These are phyloP conservation scores for Zygosaccharomyces siamensis DNA, from an alignment of 805 yeast genomes.

Conservation along the genomic window DNA sequence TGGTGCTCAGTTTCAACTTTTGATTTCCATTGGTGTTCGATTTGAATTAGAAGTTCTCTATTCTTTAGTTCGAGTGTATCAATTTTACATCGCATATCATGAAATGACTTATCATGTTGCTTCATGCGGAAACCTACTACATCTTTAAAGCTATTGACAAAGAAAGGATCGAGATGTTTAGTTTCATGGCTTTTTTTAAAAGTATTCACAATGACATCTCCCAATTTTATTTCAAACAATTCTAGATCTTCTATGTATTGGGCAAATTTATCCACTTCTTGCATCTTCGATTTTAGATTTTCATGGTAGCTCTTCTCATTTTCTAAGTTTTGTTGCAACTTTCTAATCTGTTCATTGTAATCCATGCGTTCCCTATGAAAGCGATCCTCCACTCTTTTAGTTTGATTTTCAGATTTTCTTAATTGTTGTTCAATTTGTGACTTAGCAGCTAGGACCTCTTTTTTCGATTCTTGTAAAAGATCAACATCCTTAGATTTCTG, in stretches of 20 bases:
- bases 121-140: constrained; percentile 17
- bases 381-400: constrained; percentile 2
- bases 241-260: constrained; percentile 11
- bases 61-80: constrained; percentile 4
- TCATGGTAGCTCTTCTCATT: constrained; percentile 7
- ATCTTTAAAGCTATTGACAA: constrained; percentile 5
- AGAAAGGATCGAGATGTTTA: constrained; percentile 10
- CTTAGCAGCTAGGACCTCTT: neutral
- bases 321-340: neutral
- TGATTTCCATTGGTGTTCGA: constrained; percentile 17
- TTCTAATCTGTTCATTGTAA: neutral
- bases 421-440: neutral
- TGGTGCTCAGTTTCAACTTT: constrained; percentile 8
- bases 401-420: constrained; percentile 1
- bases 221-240: constrained; percentile 16
- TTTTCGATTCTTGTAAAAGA: neutral
- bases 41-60: constrained; percentile 6
- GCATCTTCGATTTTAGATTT: constrained; percentile 1
- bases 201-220: constrained; percentile 10
- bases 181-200: constrained; percentile 8
- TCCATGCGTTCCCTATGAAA: neutral
- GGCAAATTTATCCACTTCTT: constrained; percentile 5
- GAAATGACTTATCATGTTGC: constrained; percentile 8
- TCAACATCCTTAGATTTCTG: constrained; percentile 1
- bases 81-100: constrained; percentile 3